Evolutionary conservation across 441 rosid species (phyloP), one percentile per base, ranked within the genome.

Genomic region (Corymbia citriodora): DNA sequence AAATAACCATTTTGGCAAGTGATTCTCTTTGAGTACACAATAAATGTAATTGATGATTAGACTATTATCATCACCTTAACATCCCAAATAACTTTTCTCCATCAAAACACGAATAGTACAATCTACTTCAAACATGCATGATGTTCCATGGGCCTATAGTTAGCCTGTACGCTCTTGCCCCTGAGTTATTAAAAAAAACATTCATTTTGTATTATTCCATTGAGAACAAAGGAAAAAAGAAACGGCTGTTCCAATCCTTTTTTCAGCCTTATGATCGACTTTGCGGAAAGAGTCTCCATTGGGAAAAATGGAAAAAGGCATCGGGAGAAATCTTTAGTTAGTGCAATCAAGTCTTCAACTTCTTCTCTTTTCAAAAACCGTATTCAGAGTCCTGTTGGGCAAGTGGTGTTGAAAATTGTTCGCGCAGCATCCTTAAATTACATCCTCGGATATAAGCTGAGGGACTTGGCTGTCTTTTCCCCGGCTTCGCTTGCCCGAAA

Each of bases 381-480:
- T 15, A 13, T 2, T 16, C 6, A 40, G 6, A 68, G 40, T 31
- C 33, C 5, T n/a, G 5, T 16, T 0, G 5, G 11, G 33, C 6
- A 0, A 65, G n/a, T 2, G 9, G 10, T 29, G 74, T 65, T 0
- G 19, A n/a, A 27, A 65, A 15, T 68, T 16, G 18, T 31, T 68
- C 2, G 12, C 2, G 6, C 21, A 4, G 2, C 74, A 8, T 68
- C 74, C 40, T 68, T 68, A 3, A 68, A 68, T 68, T 31, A 65
- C 33, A 18, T 31, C 40, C 36, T 68, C 16, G 3, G 11, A 68
- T 16, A 15, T 16, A 8, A 2, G 3, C 31, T 6, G 7, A 68
- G 40, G 59, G 23, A 40, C 74, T 68, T 8, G 40, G 74, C 40
- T 40, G 1, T 31, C 7, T 8, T 68, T 68, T 31, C 74, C 21